Conservation (phyloP, 768 basidiomycete genomes). For the Boletus tomentosulus region DNA sequence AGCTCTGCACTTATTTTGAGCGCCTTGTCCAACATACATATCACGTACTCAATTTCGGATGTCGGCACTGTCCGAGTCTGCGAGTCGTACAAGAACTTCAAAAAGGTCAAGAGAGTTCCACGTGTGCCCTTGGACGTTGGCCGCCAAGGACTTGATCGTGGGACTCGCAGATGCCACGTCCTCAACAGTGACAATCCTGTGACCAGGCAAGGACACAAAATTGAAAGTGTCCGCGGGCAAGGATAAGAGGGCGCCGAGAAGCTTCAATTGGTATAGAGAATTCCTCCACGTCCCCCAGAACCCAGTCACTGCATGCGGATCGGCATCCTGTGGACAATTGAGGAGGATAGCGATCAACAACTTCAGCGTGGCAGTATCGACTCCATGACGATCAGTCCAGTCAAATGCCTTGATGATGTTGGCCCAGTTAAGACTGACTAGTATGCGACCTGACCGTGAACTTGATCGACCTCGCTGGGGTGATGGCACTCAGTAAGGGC, state of each 20-base stretch:
- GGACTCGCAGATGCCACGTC: conserved; percentile 81
- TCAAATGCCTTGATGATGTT: too few species aligned
- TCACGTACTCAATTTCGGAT: conserved; percentile 77
- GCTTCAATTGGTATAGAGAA: too few species aligned
- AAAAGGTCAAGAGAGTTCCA: conserved; percentile 95
- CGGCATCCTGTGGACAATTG: too few species aligned
- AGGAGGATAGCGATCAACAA: too few species aligned
- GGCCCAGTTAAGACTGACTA: too few species aligned
- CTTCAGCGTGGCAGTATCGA: too few species aligned
- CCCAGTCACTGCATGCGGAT: too few species aligned
- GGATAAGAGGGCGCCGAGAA: conserved; percentile 83
- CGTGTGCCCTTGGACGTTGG: conserved; percentile 84
- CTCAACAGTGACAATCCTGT: conserved; percentile 80
- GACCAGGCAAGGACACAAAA: conserved; percentile 82
- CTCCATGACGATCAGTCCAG: too few species aligned
- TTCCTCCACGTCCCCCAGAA: too few species aligned
- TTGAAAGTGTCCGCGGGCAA: conserved; percentile 90
- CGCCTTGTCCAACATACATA: conserved; percentile 91
- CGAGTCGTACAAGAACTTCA: conserved; percentile 76
- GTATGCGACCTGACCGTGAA: conserved; percentile 86
- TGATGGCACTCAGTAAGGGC: conserved; percentile 87
- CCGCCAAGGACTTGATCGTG: conserved; percentile 87
- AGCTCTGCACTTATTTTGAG: conserved; percentile 92
- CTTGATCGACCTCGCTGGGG: conserved; percentile 79
- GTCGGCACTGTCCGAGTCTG: conserved; percentile 66